Evolutionary conservation across 179 eudicot species (phyloP).

Genomic region (Kewa caespitosa): DNA sequence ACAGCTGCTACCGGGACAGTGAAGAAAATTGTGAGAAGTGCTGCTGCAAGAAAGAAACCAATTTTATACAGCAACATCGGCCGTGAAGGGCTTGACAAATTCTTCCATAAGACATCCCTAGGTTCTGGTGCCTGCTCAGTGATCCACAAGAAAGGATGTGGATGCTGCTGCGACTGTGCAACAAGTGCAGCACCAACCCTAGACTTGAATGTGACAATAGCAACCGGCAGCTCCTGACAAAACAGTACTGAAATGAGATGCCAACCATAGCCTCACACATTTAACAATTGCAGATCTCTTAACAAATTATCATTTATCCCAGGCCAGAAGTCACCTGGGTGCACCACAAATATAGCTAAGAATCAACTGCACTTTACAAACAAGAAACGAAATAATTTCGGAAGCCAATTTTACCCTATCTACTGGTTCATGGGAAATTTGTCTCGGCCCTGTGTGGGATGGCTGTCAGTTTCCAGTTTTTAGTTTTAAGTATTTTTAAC

Average conservation of each 20-base stretch:
- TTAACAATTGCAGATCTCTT: not conserved
- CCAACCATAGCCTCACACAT: not conserved
- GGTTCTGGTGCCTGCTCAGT: slow-evolving; percentile 94
- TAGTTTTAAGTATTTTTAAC: too few relatives aligned
- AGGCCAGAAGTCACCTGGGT: not conserved
- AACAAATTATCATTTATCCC: not conserved
- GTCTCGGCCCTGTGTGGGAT: not conserved
- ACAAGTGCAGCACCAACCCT: slow-evolving; percentile 76
- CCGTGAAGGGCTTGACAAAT: slow-evolving; percentile 63
- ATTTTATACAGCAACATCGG: slow-evolving; percentile 61
- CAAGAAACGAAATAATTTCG: not conserved
- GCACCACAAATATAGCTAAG: not conserved
- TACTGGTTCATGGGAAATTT: not conserved
- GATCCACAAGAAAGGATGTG: slow-evolving; percentile 81
- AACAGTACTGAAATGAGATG: slow-evolving; percentile 2
- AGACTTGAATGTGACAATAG: slow-evolving; percentile 80
- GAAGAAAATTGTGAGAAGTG: slow-evolving; percentile 85
- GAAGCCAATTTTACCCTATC: not conserved
- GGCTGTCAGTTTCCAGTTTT: too few relatives aligned
- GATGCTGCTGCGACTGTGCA: slow-evolving; percentile 80
- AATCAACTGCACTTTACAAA: not conserved
- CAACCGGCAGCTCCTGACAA: slow-evolving; percentile 80
- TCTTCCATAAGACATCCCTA: slow-evolving; percentile 85
- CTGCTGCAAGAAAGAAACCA: slow-evolving; percentile 50
- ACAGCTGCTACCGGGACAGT: slow-evolving; percentile 84